These are phyloP conservation scores for Barnettozyma californica DNA, from an alignment of 805 yeast species.

Conservation along the genomic window DNA sequence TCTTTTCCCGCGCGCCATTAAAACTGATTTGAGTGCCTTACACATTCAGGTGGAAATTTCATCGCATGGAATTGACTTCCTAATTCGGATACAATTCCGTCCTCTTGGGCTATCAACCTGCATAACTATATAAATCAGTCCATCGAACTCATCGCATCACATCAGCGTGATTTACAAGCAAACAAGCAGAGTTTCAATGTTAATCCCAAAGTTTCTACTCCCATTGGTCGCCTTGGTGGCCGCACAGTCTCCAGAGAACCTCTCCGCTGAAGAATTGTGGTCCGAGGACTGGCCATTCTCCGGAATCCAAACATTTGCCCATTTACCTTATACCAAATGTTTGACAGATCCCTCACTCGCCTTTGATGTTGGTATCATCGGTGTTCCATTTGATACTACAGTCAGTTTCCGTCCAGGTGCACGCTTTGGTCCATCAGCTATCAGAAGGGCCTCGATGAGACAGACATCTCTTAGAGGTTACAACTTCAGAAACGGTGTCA, in stretches of 20 bases:
- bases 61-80: background rate
- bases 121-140: background rate
- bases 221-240: conserved; percentile 7
- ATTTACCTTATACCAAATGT: conserved; percentile 57
- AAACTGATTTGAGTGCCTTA: too few relatives aligned
- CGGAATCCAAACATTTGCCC: conserved; percentile 71
- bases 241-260: conserved; percentile 19
- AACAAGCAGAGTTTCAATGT: background rate
- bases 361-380: conserved; percentile 69
- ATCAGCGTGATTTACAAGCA: background rate
- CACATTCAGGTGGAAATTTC: too few relatives aligned
- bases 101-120: background rate
- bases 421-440: conserved; percentile 74
- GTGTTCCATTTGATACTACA: conserved; percentile 83
- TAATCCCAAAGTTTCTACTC: conserved; percentile 2
- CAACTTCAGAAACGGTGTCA: conserved; percentile 57
- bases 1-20: too few relatives aligned
- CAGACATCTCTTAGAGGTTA: conserved; percentile 66
- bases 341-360: conserved; percentile 39
- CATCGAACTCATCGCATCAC: background rate
- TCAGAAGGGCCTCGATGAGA: conserved; percentile 63
- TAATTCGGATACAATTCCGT: background rate
- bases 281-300: conserved; percentile 69
- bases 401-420: conserved; percentile 78
- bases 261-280: conserved; percentile 58